A percentile compares a stretch with the other conserved stretches of the same genome.
Evolutionary conservation across 345 rosid genomes (phyloP).

Genomic region (Dimocarpus longan): DNA sequence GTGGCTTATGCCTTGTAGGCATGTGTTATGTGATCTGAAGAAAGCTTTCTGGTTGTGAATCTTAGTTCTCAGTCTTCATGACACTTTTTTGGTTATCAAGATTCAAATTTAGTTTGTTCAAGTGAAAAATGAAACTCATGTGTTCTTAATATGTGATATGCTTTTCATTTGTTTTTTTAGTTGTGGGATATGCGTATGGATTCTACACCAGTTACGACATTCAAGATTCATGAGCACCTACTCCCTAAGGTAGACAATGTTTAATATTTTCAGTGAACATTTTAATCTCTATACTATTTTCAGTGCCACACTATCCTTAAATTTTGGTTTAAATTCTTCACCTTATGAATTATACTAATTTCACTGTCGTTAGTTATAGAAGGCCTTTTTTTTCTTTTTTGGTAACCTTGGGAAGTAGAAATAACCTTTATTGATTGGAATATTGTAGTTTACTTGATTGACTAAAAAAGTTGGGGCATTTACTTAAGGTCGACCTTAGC

Average conservation of each 20-base stretch:
- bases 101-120: background rate
- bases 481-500: constrained; percentile 32
- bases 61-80: constrained; percentile 8
- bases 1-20: background rate
- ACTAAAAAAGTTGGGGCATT: background rate
- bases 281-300: background rate
- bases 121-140: constrained; percentile 8
- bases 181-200: constrained; percentile 64
- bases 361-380: background rate
- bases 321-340: background rate
- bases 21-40: background rate
- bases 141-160: constrained; percentile 18
- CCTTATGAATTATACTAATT: background rate
- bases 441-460: constrained; percentile 11
- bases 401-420: background rate
- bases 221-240: constrained; percentile 61
- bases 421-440: background rate
- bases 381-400: background rate
- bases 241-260: constrained; percentile 48
- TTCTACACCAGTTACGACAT: constrained; percentile 53
- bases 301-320: background rate
- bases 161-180: constrained; percentile 36
- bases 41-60: background rate
- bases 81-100: background rate
- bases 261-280: background rate